Conservation (phyloP, 1,284 basidiomycete genomes). For the Cryptococcus sp. region DNA sequence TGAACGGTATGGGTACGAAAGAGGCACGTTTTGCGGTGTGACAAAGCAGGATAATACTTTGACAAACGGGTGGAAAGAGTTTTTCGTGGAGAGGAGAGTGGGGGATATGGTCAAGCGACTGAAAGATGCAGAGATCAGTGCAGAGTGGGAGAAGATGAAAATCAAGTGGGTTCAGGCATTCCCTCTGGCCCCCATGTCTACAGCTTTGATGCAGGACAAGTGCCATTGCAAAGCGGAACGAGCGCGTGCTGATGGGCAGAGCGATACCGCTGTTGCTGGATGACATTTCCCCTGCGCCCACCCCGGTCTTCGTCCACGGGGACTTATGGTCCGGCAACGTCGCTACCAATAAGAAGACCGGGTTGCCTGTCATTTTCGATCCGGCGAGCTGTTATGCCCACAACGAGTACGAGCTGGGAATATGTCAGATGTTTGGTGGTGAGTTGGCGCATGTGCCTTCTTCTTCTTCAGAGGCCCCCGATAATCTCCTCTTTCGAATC, state of each 20-base stretch:
- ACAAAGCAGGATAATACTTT: conserved; percentile 71
- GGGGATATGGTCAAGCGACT: conserved; percentile 54
- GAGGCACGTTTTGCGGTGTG: conserved; percentile 73
- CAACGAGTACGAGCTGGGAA: conserved; percentile 78
- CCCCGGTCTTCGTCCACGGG: conserved; percentile 75
- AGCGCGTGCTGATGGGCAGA: conserved; percentile 46
- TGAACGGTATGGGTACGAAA: conserved; percentile 62
- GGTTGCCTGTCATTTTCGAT: conserved; percentile 69
- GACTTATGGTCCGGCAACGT: conserved; percentile 63
- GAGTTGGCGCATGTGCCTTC: neutral
- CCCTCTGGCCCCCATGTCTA: too few species aligned
- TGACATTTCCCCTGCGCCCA: conserved; percentile 52
- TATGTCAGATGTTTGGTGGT: conserved; percentile 74
- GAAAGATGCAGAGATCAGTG: conserved; percentile 51
- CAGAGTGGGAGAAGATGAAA: conserved; percentile 56
- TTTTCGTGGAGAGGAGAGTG: conserved; percentile 58
- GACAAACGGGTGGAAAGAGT: conserved; percentile 63
- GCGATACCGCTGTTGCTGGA: conserved; percentile 69
- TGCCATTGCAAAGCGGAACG: neutral
- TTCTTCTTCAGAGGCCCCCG: neutral
- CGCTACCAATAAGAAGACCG: conserved; percentile 54
- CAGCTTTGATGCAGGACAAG: neutral
- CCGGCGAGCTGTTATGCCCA: conserved; percentile 78
- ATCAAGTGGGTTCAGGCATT: conserved; percentile 51
- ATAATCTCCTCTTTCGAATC: too few species aligned